Evolutionary conservation across 2,329 filamentous ascomycete genomes (phyloP).

Genomic region (Fusarium piperis): DNA sequence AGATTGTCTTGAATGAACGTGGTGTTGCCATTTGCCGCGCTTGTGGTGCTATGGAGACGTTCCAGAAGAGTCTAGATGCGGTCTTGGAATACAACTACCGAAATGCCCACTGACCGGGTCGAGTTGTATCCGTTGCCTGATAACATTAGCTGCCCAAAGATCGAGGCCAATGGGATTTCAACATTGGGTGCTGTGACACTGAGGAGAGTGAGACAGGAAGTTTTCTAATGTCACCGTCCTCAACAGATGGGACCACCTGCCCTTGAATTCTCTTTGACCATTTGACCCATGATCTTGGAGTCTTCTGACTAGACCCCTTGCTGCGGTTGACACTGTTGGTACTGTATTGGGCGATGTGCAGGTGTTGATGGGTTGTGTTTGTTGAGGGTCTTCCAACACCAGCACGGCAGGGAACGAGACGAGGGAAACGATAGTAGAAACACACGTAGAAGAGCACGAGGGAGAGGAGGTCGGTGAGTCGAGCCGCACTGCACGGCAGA

Average conservation of each 20-base stretch:
- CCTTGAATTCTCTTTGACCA: background rate
- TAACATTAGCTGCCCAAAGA: background rate
- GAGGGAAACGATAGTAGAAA: background rate
- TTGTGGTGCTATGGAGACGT: slow-evolving; percentile 29
- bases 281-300: background rate
- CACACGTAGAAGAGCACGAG: background rate
- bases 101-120: slow-evolving; percentile 14
- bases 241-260: background rate
- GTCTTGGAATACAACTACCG: slow-evolving; percentile 10
- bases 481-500: background rate
- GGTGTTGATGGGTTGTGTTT: background rate
- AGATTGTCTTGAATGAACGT: slow-evolving; percentile 10
- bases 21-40: slow-evolving; percentile 32
- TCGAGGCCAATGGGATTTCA: slow-evolving; percentile 14
- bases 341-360: background rate
- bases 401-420: background rate
- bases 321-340: background rate
- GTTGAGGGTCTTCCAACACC: background rate
- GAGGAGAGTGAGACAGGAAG: background rate
- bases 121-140: slow-evolving; percentile 7
- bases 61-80: slow-evolving; percentile 33
- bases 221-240: background rate
- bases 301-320: background rate
- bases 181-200: background rate
- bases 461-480: background rate